These are phyloP conservation scores for Sideroxylon spinosum DNA, from an alignment of 179 eudicot species.

Conservation along the genomic window DNA sequence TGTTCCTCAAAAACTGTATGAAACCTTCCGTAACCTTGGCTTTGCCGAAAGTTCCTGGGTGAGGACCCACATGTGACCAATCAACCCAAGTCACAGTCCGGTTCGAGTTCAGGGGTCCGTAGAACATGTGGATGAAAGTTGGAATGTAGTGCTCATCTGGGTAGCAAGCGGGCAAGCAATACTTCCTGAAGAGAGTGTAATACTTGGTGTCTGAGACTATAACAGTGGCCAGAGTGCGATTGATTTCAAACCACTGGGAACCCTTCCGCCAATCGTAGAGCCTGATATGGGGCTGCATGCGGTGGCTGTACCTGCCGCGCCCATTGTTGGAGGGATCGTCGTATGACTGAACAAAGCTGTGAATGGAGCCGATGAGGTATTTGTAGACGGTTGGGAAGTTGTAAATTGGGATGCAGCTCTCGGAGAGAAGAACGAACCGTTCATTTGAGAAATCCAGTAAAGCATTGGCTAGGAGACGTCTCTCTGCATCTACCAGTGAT, in stretches of 20 bases:
- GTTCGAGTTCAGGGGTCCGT: constrained; percentile 45
- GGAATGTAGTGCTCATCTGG: constrained; percentile 84
- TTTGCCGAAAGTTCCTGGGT: constrained; percentile 51
- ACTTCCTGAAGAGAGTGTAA: constrained; percentile 54
- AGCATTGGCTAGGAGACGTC: constrained; percentile 77
- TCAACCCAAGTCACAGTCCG: constrained; percentile 73
- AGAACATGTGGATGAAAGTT: constrained; percentile 57
- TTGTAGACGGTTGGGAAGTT: constrained; percentile 61
- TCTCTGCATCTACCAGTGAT: constrained; percentile 65
- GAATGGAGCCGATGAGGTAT: constrained; percentile 52
- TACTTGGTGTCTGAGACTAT: constrained; percentile 61
- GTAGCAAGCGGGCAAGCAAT: constrained; percentile 68
- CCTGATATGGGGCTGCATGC: constrained; percentile 55
- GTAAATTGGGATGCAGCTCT: constrained; percentile 84
- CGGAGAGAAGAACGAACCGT: constrained; percentile 74
- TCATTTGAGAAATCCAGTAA: constrained; percentile 81
- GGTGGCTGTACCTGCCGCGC: constrained; percentile 75
- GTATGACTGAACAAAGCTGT: constrained; percentile 65
- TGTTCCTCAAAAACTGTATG: constrained; percentile 50
- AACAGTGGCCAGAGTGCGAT: constrained; percentile 46
- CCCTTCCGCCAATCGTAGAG: constrained; percentile 79
- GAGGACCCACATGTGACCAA: constrained; percentile 74
- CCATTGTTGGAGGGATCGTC: constrained; percentile 71
- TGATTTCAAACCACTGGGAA: constrained; percentile 81
- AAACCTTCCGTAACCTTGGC: constrained; percentile 53